Conservation (phyloP, 2,329 filamentous ascomycete genomes). For the Leptodontidium sp. region DNA sequence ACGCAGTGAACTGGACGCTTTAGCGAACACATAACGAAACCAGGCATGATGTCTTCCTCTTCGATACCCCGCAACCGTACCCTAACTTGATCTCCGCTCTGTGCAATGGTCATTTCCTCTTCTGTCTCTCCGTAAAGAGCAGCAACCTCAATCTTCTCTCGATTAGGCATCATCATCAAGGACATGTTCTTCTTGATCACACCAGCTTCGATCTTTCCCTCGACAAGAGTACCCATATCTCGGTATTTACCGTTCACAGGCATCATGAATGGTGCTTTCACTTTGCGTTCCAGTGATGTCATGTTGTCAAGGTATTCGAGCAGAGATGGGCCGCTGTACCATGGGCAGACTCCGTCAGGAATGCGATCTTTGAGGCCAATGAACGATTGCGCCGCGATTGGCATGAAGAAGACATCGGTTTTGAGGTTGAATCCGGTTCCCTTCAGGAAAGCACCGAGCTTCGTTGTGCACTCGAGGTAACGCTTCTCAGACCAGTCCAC, state of each 20-base stretch:
- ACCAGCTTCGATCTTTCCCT: constrained; percentile 96
- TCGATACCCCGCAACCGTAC: constrained; percentile 92
- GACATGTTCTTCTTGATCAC: constrained; percentile 89
- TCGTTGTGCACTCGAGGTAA: constrained; percentile 91
- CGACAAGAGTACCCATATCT: constrained; percentile 96
- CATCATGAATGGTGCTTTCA: constrained; percentile 99
- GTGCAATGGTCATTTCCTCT: constrained; percentile 83
- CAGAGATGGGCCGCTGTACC: constrained; percentile 89
- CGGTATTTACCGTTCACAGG: constrained; percentile 94
- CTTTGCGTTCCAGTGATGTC: constrained; percentile 90
- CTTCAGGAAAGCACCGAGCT: constrained; percentile 88
- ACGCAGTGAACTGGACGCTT: constrained; percentile 95
- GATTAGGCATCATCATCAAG: constrained; percentile 96
- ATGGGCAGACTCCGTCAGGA: constrained; percentile 76
- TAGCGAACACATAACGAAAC: constrained; percentile 94
- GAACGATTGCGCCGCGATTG: constrained; percentile 88
- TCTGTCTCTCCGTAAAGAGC: constrained; percentile 96
- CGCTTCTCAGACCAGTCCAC: constrained; percentile 95
- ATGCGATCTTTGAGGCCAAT: constrained; percentile 90
- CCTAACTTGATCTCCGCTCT: constrained; percentile 94
- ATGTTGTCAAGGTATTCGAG: constrained; percentile 96
- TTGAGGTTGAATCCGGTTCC: constrained; percentile 94
- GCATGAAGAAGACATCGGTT: constrained; percentile 94
- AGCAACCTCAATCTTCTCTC: constrained; percentile 79
- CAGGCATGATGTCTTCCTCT: constrained; percentile 95